A percentile compares a stretch with the other conserved stretches of the same genome.
phyloP scores from a whole-genome alignment of 495 filamentous ascomycete species.

The Podospora fimiseda region DNA sequence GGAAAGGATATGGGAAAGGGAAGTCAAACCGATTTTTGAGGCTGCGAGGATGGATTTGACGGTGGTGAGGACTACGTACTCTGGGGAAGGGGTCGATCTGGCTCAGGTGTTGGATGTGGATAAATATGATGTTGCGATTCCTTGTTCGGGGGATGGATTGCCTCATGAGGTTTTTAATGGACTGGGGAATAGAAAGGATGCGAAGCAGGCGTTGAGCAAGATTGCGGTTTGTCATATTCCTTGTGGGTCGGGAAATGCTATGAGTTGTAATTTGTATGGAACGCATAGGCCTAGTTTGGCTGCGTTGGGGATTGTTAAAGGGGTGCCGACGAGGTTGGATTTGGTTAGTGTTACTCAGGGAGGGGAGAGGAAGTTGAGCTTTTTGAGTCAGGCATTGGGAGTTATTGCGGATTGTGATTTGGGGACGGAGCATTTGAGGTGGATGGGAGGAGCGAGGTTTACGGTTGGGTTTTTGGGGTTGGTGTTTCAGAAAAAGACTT shows the following conservation, averaged over 20 bases:
- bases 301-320: constrained; percentile 78
- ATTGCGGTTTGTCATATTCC: constrained; percentile 87
- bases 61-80: constrained; percentile 63
- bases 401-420: constrained; percentile 87
- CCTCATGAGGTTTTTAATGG: constrained; percentile 96
- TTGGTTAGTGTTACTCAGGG: constrained; percentile 84
- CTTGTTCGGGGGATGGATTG: constrained; percentile 88
- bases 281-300: constrained; percentile 70
- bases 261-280: constrained; percentile 85
- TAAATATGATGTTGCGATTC: constrained; percentile 73
- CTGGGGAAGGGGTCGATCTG: constrained; percentile 74
- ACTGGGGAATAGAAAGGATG: constrained; percentile 67
- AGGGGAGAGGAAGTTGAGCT: constrained; percentile 63
- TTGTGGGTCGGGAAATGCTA: constrained; percentile 88
- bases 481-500: constrained; percentile 63
- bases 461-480: constrained; percentile 73
- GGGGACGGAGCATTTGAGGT: constrained; percentile 81
- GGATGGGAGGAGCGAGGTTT: constrained; percentile 84
- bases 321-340: constrained; percentile 72
- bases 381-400: constrained; percentile 85
- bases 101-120: constrained; percentile 71
- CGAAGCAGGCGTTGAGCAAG: constrained; percentile 63
- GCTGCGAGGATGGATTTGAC: constrained; percentile 74
- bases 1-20: constrained; percentile 61
- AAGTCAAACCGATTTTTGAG: constrained; percentile 76